A percentile compares a stretch with the other conserved stretches of the same genome.
Evolutionary conservation across 2,329 filamentous ascomycete genomes (phyloP).

Genomic region (Talaromyces sp.): DNA sequence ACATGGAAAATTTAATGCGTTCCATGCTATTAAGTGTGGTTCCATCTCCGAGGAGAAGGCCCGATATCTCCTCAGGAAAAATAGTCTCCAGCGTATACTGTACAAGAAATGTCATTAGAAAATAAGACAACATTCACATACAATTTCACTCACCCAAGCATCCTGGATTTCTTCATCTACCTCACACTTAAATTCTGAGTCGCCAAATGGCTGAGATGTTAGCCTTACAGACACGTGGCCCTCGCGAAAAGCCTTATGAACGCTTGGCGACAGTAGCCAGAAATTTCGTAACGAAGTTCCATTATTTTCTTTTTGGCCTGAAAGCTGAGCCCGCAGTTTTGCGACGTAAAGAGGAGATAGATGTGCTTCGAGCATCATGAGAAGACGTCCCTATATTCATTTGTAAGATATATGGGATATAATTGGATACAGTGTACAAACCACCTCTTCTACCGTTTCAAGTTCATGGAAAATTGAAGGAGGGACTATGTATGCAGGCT

Average conservation of each 20-base stretch:
- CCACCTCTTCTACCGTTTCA: conserved; percentile 3
- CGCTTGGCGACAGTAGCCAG: conserved; percentile 8
- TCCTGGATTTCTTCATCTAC: neutral
- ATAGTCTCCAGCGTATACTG: conserved; percentile 1
- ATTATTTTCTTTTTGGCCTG: neutral
- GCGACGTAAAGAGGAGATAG: conserved; percentile 1
- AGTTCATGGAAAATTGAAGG: neutral
- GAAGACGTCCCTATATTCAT: conserved; percentile 2
- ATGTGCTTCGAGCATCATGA: conserved; percentile 7
- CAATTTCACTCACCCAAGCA: neutral
- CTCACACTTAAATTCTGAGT: neutral
- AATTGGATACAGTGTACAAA: neutral
- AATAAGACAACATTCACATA: neutral
- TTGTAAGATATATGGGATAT: neutral
- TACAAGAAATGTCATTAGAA: neutral
- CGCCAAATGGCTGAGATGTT: neutral
- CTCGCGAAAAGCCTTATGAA: conserved; percentile 7
- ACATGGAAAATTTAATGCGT: conserved; percentile 7
- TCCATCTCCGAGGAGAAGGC: conserved; percentile 3
- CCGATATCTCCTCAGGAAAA: neutral
- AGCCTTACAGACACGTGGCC: conserved; percentile 8
- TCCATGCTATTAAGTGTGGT: neutral
- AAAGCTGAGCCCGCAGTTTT: neutral
- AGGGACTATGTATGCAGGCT: conserved; percentile 3
- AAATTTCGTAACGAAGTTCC: conserved; percentile 5